phyloP scores from a whole-genome alignment of 2,329 filamentous ascomycete genomes.

The Colletotrichum shisoi region DNA sequence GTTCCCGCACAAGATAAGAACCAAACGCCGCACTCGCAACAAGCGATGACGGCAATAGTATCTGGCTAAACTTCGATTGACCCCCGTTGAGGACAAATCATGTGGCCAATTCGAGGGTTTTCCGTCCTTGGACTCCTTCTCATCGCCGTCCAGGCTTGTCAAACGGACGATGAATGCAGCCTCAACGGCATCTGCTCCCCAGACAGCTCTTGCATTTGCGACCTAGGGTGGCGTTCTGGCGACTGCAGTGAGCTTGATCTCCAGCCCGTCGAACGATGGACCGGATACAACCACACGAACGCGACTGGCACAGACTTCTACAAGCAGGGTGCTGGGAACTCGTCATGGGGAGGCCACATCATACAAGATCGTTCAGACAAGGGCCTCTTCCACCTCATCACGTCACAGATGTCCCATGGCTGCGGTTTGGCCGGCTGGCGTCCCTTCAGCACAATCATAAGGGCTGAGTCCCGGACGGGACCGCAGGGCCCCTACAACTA shows the following conservation, averaged over 20 bases:
- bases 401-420: slow-evolving; percentile 55
- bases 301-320: slow-evolving; percentile 29
- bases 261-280: slow-evolving; percentile 50
- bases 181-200: slow-evolving; percentile 45
- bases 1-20: neutral
- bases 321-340: slow-evolving; percentile 47
- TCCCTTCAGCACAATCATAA: slow-evolving; percentile 55
- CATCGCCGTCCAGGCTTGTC: slow-evolving; percentile 28
- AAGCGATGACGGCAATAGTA: neutral
- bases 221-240: slow-evolving; percentile 54
- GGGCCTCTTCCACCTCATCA: slow-evolving; percentile 55
- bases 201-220: slow-evolving; percentile 43
- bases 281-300: slow-evolving; percentile 57
- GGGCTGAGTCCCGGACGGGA: slow-evolving; percentile 55
- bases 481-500: slow-evolving; percentile 56
- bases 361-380: slow-evolving; percentile 52
- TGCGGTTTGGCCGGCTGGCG: slow-evolving; percentile 59
- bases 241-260: slow-evolving; percentile 58
- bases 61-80: neutral
- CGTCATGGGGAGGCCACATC: slow-evolving; percentile 59
- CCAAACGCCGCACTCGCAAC: neutral
- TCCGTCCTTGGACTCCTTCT: neutral
- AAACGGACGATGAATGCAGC: slow-evolving; percentile 45
- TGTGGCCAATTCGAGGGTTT: neutral
- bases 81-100: neutral